Conservation (phyloP, 257 asterid species). For the Cinchona pubescens region DNA sequence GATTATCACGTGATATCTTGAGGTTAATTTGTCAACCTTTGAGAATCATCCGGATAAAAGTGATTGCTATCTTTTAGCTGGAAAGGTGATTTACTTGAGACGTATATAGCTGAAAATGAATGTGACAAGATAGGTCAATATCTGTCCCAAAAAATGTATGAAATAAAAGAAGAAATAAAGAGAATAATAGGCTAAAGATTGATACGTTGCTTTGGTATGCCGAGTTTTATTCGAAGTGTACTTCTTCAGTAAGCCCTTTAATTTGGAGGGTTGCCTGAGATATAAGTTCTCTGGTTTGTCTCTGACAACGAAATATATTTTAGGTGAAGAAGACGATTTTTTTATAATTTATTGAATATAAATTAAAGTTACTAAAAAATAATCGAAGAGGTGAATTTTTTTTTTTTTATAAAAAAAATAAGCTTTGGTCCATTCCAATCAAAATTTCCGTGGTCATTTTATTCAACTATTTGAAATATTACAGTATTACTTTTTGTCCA, state of each 20-base stretch:
- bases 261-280: neutral
- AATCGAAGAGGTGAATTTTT: no score
- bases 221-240: neutral
- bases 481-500: neutral
- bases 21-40: neutral
- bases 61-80: neutral
- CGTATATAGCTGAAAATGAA: slow-evolving; percentile 10
- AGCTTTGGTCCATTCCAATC: neutral
- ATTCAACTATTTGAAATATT: no score
- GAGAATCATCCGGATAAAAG: slow-evolving; percentile 2
- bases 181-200: no score
- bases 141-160: neutral
- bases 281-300: no score
- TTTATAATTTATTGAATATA: no score
- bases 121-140: neutral
- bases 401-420: no score
- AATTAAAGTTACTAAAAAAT: no score
- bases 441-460: no score
- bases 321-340: no score
- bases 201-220: neutral
- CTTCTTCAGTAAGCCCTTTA: neutral
- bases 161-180: no score
- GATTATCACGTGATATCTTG: neutral
- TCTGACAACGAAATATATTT: no score
- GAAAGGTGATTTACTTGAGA: neutral